Percentiles rank a stretch among this genome's conserved stretches.
Conservation (phyloP, 129 eudicot genomes). For the Escallonia herrerae region DNA sequence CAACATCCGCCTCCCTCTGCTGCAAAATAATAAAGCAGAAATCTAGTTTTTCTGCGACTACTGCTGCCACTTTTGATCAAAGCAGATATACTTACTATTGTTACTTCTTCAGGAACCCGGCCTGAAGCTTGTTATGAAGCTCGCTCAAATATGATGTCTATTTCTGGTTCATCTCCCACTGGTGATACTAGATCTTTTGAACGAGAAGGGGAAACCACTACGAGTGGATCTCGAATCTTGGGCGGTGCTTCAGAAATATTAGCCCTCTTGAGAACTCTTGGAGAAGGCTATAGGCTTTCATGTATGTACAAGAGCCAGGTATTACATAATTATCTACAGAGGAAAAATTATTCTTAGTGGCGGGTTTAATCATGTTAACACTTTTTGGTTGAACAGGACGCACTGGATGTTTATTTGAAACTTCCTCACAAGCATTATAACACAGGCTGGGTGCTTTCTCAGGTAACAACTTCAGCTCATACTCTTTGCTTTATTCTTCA, state of each 20-base stretch:
- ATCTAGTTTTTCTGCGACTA: no score
- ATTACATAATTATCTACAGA: constrained; percentile 16
- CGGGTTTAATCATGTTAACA: constrained; percentile 6
- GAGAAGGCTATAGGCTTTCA: constrained; percentile 91
- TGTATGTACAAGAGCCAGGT: constrained; percentile 88
- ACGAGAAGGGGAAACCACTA: constrained; percentile 37
- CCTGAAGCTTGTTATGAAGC: constrained; percentile 60
- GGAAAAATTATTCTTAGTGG: neutral
- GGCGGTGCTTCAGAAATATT: constrained; percentile 68
- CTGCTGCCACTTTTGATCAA: neutral
- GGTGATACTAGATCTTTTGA: constrained; percentile 59
- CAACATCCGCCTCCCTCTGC: no score
- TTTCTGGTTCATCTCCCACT: constrained; percentile 48
- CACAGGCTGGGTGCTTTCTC: constrained; percentile 98
- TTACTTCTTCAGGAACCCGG: constrained; percentile 35
- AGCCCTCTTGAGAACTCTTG: constrained; percentile 56
- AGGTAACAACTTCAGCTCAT: constrained; percentile 30
- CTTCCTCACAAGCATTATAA: constrained; percentile 87
- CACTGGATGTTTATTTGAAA: constrained; percentile 69
- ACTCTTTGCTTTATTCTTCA: no score
- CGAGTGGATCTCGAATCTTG: constrained; percentile 40
- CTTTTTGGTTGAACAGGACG: constrained; percentile 57
- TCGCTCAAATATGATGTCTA: constrained; percentile 31
- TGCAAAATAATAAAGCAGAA: no score
- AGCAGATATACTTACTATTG: neutral